Evolutionary conservation across 2,329 filamentous ascomycete species (phyloP), one percentile per base, ranked within the genome.

Genomic region (Talaromyces amestolkiae): DNA sequence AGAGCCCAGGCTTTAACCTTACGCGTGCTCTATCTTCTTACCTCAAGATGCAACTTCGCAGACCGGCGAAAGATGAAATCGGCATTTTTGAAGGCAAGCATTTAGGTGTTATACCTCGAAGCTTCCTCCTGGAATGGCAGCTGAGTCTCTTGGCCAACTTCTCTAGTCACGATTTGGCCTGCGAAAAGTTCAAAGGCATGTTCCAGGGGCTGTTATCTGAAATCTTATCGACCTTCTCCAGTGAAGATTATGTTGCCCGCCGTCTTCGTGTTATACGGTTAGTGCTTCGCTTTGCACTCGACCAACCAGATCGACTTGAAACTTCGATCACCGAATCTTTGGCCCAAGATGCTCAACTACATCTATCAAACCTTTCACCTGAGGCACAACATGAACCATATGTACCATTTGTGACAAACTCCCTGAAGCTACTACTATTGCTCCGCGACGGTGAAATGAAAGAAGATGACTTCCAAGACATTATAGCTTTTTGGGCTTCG

Each of bases 61-160:
- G 69, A 41, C 76, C 72, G 45, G 66, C 69, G 24, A 70, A 70
- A 3, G 72, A 73, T 11, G 58, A 70, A 3, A 59, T 65, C 1
- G 64, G 71, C 7, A 60, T 76, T 31, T 79, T 76, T 61, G 77
- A 80, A 35, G 72, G 77, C 45, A 66, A 69, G 13, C 56, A 68
- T 3, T 67, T 79, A 27, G 65, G 69, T 3, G n/a, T 67, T 3
- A 65, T 72, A 22, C 64, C 72, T 59, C 70, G 76, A 64, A 76
- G 72, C 5, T 67, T 74, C 24, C 66, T 78, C 33, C 67, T 78
- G 27, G 76, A 80, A 67, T 79, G 76, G 74, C 78, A 80, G 65
- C 67, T 78, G 68, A 68, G 71, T 3, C 69, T 79, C 15, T 66
- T 80, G 19, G 70, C 72, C 24, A 77, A 79, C 11, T 61, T 74